Evolutionary conservation across 2,329 filamentous ascomycete genomes (phyloP), one percentile per base, ranked within the genome.

Genomic region (Exophiala sideris): DNA sequence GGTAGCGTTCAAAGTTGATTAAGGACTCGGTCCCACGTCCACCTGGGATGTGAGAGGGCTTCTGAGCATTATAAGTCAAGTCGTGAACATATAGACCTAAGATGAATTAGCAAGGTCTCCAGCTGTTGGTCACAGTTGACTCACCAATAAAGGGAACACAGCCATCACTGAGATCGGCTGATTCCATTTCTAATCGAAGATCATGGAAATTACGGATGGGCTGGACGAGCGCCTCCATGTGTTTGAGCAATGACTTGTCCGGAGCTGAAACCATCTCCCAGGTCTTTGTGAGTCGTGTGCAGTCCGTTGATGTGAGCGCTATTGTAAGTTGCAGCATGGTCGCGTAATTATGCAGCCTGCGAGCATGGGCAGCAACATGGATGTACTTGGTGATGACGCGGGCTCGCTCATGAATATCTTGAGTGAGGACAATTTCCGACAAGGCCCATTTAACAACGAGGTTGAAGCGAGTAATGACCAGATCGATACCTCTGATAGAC

Each of bases 381-480:
- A 86, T 85, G 65, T 76, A 84, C 62, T 86, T 85, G 49, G 78
- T 74, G 52, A 86, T 79, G 42, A 79, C 80, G 21, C 75, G 73
- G n/a, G 79, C 82, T 54, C 83, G 76, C 63, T 86, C 82, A 21
- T 79, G 71, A 5, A 80, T 72, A 47, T 78, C 73, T 33, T 76
- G 75, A 0, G 82, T 85, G 14, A 86, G 74, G 9, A 86, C 70
- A 57, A 82, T 78, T 62, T 86, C 82, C 0, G 83, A 86, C 9
- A 84, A 70, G 7, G 78, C 78, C 83, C 83, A 86, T 70, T 85
- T 85, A 56, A 85, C 82, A 59, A 85, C 80, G 3, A 86, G 71
- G 58, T 86, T 86, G 73, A 86, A 86, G 21, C 83, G 80, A 20
- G 82, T 81, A 46, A 84, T 83, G 56, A 85, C 82, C 34, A 86